Conservation (phyloP, 2,329 filamentous ascomycete species). For the Talaromyces funiculosus region DNA sequence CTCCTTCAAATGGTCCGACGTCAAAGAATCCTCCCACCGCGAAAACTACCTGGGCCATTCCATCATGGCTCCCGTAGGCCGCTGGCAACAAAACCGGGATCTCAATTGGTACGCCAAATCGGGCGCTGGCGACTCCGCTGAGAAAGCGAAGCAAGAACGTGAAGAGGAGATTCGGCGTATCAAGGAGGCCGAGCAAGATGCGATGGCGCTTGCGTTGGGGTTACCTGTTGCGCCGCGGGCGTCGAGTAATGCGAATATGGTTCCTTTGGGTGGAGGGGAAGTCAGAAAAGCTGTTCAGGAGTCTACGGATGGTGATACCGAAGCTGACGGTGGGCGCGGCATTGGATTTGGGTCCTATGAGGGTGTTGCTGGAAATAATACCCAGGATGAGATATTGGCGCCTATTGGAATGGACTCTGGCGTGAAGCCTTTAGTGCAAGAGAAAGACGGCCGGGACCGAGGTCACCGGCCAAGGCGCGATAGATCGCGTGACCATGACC, state of each 20-base stretch:
- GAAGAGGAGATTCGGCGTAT: constrained; percentile 73
- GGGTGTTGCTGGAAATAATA: constrained; percentile 29
- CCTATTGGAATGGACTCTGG: constrained; percentile 21
- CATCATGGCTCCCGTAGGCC: constrained; percentile 83
- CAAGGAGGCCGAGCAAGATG: constrained; percentile 91
- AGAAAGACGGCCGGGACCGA: constrained; percentile 25
- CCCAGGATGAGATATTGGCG: constrained; percentile 24
- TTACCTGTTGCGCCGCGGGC: constrained; percentile 59
- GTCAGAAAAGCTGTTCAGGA: constrained; percentile 50
- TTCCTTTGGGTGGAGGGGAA: constrained; percentile 58
- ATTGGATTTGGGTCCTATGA: constrained; percentile 30
- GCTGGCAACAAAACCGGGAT: constrained; percentile 78
- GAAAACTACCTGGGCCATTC: constrained; percentile 90
- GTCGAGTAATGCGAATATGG: constrained; percentile 57
- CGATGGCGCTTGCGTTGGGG: constrained; percentile 75
- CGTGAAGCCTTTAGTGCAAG: constrained; percentile 23
- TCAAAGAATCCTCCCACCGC: constrained; percentile 77
- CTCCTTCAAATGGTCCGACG: constrained; percentile 96
- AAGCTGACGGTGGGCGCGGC: constrained; percentile 24
- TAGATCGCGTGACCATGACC: constrained; percentile 43
- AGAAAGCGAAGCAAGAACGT: constrained; percentile 52
- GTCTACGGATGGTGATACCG: constrained; percentile 25
- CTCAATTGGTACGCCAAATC: constrained; percentile 60
- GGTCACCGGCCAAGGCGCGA: constrained; percentile 19
- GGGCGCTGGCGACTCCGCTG: constrained; percentile 44